Percentiles rank a stretch among this genome's conserved stretches.
phyloP scores from a whole-genome alignment of 1,139 yeast genomes.

The Nematodospora anomalae region DNA sequence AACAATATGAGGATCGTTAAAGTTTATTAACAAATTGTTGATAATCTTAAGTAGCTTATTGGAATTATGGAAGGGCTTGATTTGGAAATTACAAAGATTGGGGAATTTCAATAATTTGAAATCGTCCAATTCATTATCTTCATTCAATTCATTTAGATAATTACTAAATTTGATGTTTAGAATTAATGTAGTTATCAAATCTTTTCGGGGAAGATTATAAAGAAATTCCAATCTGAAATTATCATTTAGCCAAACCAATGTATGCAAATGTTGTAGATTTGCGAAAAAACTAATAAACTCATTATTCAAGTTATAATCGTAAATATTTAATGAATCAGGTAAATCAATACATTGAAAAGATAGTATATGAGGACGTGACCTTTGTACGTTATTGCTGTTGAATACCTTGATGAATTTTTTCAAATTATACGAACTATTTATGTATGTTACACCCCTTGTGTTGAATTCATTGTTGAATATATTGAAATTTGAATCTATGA shows the following conservation, averaged over 20 bases:
- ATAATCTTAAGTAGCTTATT: slow-evolving; percentile 21
- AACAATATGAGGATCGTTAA: slow-evolving; percentile 10
- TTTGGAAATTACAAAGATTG: slow-evolving; percentile 25
- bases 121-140: slow-evolving; percentile 11
- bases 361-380: slow-evolving; percentile 16
- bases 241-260: slow-evolving; percentile 35
- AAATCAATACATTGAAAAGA: slow-evolving; percentile 28
- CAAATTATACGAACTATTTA: slow-evolving; percentile 36
- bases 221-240: slow-evolving; percentile 33
- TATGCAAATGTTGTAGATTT: slow-evolving; percentile 21
- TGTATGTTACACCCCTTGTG: slow-evolving; percentile 26
- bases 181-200: slow-evolving; percentile 20
- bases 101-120: slow-evolving; percentile 20
- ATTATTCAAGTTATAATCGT: slow-evolving; percentile 27
- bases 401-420: slow-evolving; percentile 28
- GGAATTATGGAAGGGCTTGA: slow-evolving; percentile 29
- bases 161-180: slow-evolving; percentile 28
- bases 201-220: slow-evolving; percentile 21
- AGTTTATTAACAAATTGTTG: slow-evolving; percentile 20
- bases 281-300: slow-evolving; percentile 22
- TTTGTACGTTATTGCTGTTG: slow-evolving; percentile 8
- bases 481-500: slow-evolving; percentile 39
- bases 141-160: slow-evolving; percentile 18
- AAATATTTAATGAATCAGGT: slow-evolving; percentile 38
- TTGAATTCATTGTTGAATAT: slow-evolving; percentile 35